Evolutionary conservation across 2,329 filamentous ascomycete species (phyloP).

Genomic region (Trichoderma citrinoviride): DNA sequence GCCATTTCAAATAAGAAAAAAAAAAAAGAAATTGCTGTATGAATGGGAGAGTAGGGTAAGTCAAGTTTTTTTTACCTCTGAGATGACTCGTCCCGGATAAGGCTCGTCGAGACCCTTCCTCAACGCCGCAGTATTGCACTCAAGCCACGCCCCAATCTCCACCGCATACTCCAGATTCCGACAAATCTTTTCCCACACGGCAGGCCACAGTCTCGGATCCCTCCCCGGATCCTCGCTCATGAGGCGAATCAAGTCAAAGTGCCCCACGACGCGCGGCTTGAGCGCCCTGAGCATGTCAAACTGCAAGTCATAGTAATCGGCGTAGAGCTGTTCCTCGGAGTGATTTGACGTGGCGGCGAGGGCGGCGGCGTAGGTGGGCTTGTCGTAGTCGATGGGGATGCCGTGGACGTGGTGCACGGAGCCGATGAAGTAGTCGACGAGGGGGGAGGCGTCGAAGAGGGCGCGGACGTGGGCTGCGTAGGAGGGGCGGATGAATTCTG

Average conservation of each 20-base stretch:
- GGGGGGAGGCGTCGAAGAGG: conserved; percentile 60
- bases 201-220: conserved; percentile 55
- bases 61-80: conserved; percentile 57
- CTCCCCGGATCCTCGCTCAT: conserved; percentile 67
- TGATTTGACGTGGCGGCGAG: conserved; percentile 38
- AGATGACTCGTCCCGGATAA: conserved; percentile 78
- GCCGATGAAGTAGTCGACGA: conserved; percentile 87
- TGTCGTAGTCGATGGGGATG: conserved; percentile 86
- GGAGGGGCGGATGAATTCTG: conserved; percentile 80
- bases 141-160: conserved; percentile 75
- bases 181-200: conserved; percentile 70
- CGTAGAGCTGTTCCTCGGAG: conserved; percentile 70
- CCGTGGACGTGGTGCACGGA: conserved; percentile 87
- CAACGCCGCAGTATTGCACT: conserved; percentile 84
- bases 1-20: no score
- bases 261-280: conserved; percentile 76
- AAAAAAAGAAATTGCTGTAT: neutral
- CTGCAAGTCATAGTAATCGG: conserved; percentile 86
- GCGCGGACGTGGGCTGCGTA: conserved; percentile 59
- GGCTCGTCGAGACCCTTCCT: conserved; percentile 89
- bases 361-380: conserved; percentile 57
- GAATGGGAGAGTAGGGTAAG: no score
- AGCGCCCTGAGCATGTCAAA: conserved; percentile 72
- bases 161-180: conserved; percentile 72
- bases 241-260: conserved; percentile 89